phyloP scores from a whole-genome alignment of 2,329 filamentous ascomycete species.

The Capronia americana region DNA sequence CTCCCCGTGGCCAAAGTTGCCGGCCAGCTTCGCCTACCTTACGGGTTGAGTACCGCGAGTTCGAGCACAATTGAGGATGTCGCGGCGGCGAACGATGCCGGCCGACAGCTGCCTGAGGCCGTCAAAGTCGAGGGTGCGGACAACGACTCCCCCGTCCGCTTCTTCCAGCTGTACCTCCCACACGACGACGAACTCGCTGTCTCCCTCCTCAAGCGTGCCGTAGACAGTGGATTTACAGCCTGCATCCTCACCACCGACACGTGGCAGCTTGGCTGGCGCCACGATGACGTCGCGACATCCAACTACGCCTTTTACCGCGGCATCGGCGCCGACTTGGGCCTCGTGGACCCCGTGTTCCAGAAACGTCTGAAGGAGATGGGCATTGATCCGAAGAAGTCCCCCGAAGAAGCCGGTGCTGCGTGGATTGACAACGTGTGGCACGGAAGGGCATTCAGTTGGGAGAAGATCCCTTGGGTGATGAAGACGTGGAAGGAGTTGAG shows the following conservation, averaged over 20 bases:
- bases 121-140: conserved; percentile 39
- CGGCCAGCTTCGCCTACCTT: conserved; percentile 64
- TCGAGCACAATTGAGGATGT: conserved; percentile 65
- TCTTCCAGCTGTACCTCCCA: conserved; percentile 70
- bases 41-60: conserved; percentile 65
- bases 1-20: conserved; percentile 66
- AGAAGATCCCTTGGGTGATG: conserved; percentile 70
- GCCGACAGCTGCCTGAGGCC: conserved; percentile 31
- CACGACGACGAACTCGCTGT: conserved; percentile 67
- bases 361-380: conserved; percentile 57
- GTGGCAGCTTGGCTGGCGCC: conserved; percentile 68
- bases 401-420: conserved; percentile 62
- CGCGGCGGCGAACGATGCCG: conserved; percentile 60
- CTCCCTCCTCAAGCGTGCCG: conserved; percentile 62
- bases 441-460: conserved; percentile 68
- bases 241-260: conserved; percentile 67
- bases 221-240: conserved; percentile 61
- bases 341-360: conserved; percentile 66
- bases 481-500: conserved; percentile 61
- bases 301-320: conserved; percentile 71
- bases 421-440: conserved; percentile 73
- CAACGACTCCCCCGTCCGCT: conserved; percentile 51
- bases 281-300: conserved; percentile 61
- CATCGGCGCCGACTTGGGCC: conserved; percentile 63
- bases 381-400: conserved; percentile 60